These are phyloP conservation scores for Zoysia matrella DNA, from an alignment of 202 grass and related monocot genomes.

Conservation along the genomic window DNA sequence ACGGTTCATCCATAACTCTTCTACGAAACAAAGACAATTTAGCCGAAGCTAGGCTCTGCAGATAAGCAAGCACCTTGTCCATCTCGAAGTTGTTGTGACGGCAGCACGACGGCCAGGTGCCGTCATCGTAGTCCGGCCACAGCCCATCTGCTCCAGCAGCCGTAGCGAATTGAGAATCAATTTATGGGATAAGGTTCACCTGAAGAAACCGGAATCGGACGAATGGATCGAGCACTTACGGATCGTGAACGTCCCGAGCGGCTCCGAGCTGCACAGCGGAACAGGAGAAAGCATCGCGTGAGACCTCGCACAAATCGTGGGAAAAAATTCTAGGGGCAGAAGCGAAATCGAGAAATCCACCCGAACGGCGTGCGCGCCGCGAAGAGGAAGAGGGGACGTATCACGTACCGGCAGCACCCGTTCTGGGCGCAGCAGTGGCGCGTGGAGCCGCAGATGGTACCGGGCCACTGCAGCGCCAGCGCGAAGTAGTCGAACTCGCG, in stretches of 20 bases:
- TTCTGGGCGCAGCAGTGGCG: slow-evolving; percentile 81
- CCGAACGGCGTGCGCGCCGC: not conserved
- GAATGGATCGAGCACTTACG: slow-evolving; percentile 59
- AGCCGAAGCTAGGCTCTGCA: not conserved
- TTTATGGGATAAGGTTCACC: not conserved
- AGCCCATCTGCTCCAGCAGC: slow-evolving; percentile 52
- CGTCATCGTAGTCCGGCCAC: slow-evolving; percentile 95
- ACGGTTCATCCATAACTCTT: not conserved
- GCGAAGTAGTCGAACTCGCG: slow-evolving; percentile 54
- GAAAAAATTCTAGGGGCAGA: slow-evolving; percentile 41
- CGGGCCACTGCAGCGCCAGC: slow-evolving; percentile 61
- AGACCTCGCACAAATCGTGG: not conserved
- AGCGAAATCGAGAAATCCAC: not conserved
- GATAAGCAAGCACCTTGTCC: slow-evolving; percentile 60
- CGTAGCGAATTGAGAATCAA: slow-evolving; percentile 3
- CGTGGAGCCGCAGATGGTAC: slow-evolving; percentile 48
- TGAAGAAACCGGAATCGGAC: not conserved
- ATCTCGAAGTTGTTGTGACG: slow-evolving; percentile 63
- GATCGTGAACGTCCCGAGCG: slow-evolving; percentile 77
- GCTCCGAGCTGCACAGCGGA: slow-evolving; percentile 59
- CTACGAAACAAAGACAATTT: not conserved
- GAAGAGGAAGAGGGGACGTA: not conserved
- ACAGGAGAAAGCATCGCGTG: slow-evolving; percentile 3
- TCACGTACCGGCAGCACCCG: slow-evolving; percentile 77
- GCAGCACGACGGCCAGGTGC: slow-evolving; percentile 88